A percentile compares a stretch with the other conserved stretches of the same genome.
Conservation (phyloP, 495 filamentous ascomycete genomes). For the Aspergillus olivimuriae region DNA sequence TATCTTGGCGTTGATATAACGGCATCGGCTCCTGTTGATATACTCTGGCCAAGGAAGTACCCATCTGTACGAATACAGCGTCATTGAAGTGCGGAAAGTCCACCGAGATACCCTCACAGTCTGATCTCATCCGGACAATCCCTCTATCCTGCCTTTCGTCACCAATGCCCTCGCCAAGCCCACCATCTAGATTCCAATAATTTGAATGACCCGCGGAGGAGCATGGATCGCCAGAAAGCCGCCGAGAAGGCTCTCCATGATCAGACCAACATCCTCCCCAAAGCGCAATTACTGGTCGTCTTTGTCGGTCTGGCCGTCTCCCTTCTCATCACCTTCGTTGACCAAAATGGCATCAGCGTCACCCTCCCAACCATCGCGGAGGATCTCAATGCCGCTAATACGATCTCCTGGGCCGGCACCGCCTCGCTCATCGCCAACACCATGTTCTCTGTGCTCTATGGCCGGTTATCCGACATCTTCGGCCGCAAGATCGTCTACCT, state of each 20-base stretch:
- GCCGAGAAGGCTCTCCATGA: constrained; percentile 42
- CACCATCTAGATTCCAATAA: no score
- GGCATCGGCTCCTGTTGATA: neutral
- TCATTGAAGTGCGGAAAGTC: no score
- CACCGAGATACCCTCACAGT: no score
- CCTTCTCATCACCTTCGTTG: constrained; percentile 52
- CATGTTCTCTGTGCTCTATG: constrained; percentile 58
- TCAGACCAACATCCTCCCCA: constrained; percentile 54
- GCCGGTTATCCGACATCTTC: constrained; percentile 53
- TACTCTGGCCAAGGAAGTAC: neutral
- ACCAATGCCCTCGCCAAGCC: neutral
- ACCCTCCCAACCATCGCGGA: constrained; percentile 53
- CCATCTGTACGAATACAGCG: no score
- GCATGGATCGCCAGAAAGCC: constrained; percentile 34
- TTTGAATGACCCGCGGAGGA: neutral
- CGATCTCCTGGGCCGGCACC: constrained; percentile 73
- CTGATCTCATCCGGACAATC: no score
- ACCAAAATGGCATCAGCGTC: constrained; percentile 59
- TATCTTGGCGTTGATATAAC: no score
- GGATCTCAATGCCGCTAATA: constrained; percentile 49
- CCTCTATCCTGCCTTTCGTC: neutral
- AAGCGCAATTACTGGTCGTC: constrained; percentile 48
- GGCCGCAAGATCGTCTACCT: constrained; percentile 50
- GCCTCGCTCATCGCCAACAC: constrained; percentile 69
- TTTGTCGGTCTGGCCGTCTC: constrained; percentile 48